These are phyloP conservation scores for Allium cepa DNA, from an alignment of 106 monocot genomes.

Conservation along the genomic window DNA sequence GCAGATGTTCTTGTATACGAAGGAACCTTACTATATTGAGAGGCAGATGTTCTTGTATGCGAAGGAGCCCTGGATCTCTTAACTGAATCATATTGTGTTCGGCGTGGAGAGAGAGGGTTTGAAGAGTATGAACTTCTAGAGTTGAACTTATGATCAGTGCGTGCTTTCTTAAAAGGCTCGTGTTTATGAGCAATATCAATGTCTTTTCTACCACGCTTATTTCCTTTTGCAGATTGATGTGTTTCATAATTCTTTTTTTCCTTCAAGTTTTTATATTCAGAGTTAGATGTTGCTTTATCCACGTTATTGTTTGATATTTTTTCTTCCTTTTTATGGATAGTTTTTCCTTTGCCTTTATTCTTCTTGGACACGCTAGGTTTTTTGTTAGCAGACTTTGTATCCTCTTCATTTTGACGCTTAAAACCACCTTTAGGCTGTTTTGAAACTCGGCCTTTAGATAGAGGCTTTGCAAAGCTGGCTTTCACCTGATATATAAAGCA, in stretches of 20 bases:
- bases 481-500: conserved; percentile 20
- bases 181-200: conserved; percentile 6
- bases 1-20: conserved; percentile 22
- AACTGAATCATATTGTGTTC: conserved; percentile 2
- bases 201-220: conserved; percentile 16
- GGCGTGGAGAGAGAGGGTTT: neutral
- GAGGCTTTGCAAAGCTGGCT: conserved; percentile 30
- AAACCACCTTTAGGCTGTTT: conserved; percentile 29
- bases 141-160: conserved; percentile 5
- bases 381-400: conserved; percentile 12
- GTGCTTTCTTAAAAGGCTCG: conserved; percentile 30
- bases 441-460: conserved; percentile 17
- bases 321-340: conserved; percentile 6
- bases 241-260: conserved; percentile 1
- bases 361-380: conserved; percentile 7
- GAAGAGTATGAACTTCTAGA: conserved; percentile 13
- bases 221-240: conserved; percentile 4
- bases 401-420: conserved; percentile 17
- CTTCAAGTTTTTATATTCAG: conserved; percentile 5
- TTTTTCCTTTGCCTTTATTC: conserved; percentile 8
- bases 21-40: conserved; percentile 3
- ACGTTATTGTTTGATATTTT: neutral
- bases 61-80: too few relatives aligned
- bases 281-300: conserved; percentile 11
- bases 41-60: neutral